Evolutionary conservation across 495 filamentous ascomycete genomes (phyloP), one percentile per base, ranked within the genome.

Genomic region (Penicillium cinerascens): DNA sequence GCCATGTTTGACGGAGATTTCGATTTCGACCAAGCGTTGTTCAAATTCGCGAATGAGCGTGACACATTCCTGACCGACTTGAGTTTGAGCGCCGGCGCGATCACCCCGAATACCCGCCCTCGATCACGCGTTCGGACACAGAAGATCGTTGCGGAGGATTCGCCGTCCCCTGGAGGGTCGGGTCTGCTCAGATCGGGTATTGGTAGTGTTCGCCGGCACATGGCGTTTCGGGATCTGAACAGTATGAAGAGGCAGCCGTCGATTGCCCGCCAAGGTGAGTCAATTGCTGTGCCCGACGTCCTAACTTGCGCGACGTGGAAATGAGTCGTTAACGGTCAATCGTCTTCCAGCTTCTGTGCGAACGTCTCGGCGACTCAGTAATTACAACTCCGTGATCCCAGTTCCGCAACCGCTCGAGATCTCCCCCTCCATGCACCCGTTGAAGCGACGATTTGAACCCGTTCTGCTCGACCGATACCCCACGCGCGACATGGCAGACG

Each of bases 301-400:
- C 20, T 18, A 8, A 1, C 38, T 18, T 41, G 38, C 21, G 17
- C 38, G 22, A 23, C 22, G n/a, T 4, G 27, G n/a, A 18, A 27
- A 42, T 17, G 2, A 3, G n/a, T 29, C 1, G 42, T 37, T 56
- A 37, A 52, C 49, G 13, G 27, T 39, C 26, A 21, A 36, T 38
- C 38, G 29, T 43, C 13, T 10, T 18, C 10, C 65, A 95, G 91
- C 91, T 64, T 98, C 93, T 25, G 79, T 95, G 56, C 84, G 92
- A 52, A 96, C 89, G 2, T 87, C 92, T 21, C 91, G 85, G 74
- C 78, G 93, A 59, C 73, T 97, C 37, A 97, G 92, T 65, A 96
- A 95, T 62, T 98, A 98, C 67, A 97, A 98, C 65, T 96, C 93
- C 1, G 93, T 98, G 20, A 97, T 98, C 42, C 93, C 93, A 7